Evolutionary conservation across 768 basidiomycete species (phyloP).

Genomic region (Naganishia onofrii): DNA sequence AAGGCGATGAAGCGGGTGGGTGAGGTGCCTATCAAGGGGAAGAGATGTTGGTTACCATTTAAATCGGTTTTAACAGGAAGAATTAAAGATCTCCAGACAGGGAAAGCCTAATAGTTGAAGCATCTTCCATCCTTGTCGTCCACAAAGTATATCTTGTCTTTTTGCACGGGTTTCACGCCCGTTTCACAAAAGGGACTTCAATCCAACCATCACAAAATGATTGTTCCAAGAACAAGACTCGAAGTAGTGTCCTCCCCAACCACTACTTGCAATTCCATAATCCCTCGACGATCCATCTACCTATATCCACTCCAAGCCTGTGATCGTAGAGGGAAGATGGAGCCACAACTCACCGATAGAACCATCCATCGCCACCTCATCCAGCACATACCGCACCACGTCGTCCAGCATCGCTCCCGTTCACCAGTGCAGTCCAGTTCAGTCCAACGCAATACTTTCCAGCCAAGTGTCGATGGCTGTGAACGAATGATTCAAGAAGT

Average conservation of each 20-base stretch:
- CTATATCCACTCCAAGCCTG: background rate
- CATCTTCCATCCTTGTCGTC: background rate
- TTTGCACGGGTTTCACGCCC: background rate
- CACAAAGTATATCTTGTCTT: background rate
- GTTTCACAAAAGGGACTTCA: background rate
- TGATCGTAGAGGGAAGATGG: background rate
- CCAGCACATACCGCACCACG: conserved; percentile 23
- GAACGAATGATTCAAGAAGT: no score
- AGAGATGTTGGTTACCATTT: background rate
- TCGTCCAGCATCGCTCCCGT: conserved; percentile 28
- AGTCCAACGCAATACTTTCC: no score
- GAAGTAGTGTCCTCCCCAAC: background rate
- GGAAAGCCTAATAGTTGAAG: background rate
- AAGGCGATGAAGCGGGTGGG: conserved; percentile 25
- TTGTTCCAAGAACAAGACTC: background rate
- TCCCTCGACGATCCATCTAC: background rate
- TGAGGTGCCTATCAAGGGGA: conserved; percentile 21
- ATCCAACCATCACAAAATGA: conserved; percentile 17
- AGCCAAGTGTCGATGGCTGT: no score
- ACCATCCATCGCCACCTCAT: conserved; percentile 34
- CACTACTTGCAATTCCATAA: background rate
- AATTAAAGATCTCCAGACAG: background rate
- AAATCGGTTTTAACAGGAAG: no score
- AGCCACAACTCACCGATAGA: conserved; percentile 22
- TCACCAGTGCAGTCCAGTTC: background rate